phyloP scores from a whole-genome alignment of 2,329 filamentous ascomycete species.

The Fusarium stilboides region DNA sequence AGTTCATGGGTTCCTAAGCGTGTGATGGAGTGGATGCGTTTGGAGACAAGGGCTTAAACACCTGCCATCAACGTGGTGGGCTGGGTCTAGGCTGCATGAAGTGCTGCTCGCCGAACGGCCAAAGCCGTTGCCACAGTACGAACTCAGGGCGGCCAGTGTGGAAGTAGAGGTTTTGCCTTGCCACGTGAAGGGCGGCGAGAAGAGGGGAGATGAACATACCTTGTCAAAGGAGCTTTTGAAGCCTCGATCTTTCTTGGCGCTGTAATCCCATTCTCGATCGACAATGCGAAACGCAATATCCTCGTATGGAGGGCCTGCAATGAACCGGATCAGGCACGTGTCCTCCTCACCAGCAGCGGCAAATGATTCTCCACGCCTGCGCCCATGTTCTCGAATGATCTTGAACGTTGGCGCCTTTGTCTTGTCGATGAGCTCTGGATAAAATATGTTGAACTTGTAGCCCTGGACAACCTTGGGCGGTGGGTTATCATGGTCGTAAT shows the following conservation, averaged over 20 bases:
- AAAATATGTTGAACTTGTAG: constrained; percentile 99
- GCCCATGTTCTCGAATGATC: constrained; percentile 93
- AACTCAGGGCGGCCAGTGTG: constrained; percentile 26
- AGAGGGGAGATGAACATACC: constrained; percentile 67
- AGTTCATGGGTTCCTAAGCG: constrained; percentile 30
- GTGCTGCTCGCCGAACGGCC: constrained; percentile 25
- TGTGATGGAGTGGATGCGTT: constrained; percentile 20
- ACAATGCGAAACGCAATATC: constrained; percentile 98
- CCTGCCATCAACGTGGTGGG: constrained; percentile 27
- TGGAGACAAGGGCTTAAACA: constrained; percentile 15
- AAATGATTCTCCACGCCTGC: constrained; percentile 91
- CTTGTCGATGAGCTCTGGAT: constrained; percentile 96
- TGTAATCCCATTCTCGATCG: constrained; percentile 99
- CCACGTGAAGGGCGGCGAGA: constrained; percentile 33
- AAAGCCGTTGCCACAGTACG: constrained; percentile 23
- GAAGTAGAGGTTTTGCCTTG: constrained; percentile 24
- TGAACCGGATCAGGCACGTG: constrained; percentile 95
- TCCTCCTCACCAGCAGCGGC: constrained; percentile 96
- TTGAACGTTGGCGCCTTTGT: constrained; percentile 94
- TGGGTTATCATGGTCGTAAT: constrained; percentile 98
- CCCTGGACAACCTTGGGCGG: constrained; percentile 98
- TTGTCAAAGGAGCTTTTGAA: constrained; percentile 99
- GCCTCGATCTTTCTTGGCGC: constrained; percentile 92
- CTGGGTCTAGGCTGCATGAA: constrained; percentile 29
- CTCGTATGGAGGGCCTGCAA: constrained; percentile 95